phyloP scores from a whole-genome alignment of 768 basidiomycete genomes.

The Gautieria morchelliformis region DNA sequence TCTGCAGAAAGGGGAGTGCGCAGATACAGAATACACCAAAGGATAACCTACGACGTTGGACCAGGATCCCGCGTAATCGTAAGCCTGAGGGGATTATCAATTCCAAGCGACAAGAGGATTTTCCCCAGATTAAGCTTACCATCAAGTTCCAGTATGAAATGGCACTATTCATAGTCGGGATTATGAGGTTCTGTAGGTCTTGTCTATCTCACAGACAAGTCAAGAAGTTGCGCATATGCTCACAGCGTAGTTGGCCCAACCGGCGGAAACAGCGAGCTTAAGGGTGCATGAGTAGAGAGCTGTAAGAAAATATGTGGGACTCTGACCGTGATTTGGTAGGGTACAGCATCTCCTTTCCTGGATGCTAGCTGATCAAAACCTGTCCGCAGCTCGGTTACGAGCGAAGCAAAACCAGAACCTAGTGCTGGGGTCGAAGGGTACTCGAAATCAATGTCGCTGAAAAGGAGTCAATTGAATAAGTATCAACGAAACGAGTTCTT shows the following conservation, averaged over 20 bases:
- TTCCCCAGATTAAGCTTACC: slow-evolving; percentile 27
- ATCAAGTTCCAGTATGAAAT: slow-evolving; percentile 78
- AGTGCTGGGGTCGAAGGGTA: slow-evolving; percentile 51
- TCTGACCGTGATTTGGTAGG: slow-evolving; percentile 47
- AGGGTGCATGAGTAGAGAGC: not conserved
- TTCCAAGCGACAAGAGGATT: not conserved
- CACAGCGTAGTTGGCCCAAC: slow-evolving; percentile 41
- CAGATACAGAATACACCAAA: not conserved
- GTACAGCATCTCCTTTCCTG: slow-evolving; percentile 48
- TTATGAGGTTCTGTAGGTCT: slow-evolving; percentile 30
- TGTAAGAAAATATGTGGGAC: not conserved
- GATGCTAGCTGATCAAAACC: slow-evolving; percentile 51
- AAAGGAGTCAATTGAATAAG: not conserved
- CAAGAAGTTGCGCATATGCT: not conserved
- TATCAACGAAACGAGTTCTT: not conserved
- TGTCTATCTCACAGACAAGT: slow-evolving; percentile 5
- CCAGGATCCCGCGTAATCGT: slow-evolving; percentile 78
- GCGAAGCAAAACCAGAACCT: slow-evolving; percentile 57
- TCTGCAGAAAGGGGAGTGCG: slow-evolving; percentile 15
- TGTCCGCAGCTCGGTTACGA: slow-evolving; percentile 50
- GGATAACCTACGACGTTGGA: slow-evolving; percentile 34
- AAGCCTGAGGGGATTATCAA: slow-evolving; percentile 33
- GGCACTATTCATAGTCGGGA: slow-evolving; percentile 55
- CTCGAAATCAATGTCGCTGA: slow-evolving; percentile 70
- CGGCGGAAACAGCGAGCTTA: slow-evolving; percentile 54